Evolutionary conservation across 345 rosid species (phyloP), one percentile per base, ranked within the genome.

Genomic region (Boechera divaricarpa): DNA sequence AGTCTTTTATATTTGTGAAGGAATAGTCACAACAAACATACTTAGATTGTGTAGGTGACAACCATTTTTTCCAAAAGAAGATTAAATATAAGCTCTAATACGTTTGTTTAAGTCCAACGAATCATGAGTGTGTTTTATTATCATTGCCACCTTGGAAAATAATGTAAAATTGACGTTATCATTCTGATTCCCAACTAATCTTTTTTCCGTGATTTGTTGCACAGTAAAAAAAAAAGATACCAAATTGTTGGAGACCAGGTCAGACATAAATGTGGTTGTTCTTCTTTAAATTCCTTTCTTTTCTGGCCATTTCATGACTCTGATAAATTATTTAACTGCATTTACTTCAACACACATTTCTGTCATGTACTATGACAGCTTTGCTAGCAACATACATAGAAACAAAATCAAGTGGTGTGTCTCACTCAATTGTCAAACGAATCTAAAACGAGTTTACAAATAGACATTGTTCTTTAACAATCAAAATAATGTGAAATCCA

Each of bases 231-330:
- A 59, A 48, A 31, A 33, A 44, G 62, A 55, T 38, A 49, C 69
- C 69, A 76, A 39, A 39, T 51, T 60, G 48, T 74, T 76, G 79
- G 74, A 68, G 69, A 68, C 74, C 74, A 76, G 63, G 48, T 60
- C 68, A 60, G 74, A 35, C 47, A 68, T 60, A 41, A 68, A 69
- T 61, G 39, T 61, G 48, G 74, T 60, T 39, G 74, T 51, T 76
- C 55, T 33, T 49, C 69, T 60, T 12, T 68, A 3, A 18, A 48
- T 47, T 52, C 7, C 16, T 60, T 68, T 39, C 35, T 21, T 66
- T 75, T 75, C 6, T 61, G 7, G 38, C 4, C 13, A 63, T 24
- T 69, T 76, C 6, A 61, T 76, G 63, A 61, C 69, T 69, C 44
- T 31, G 32, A 60, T 41, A 29, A 31, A 66, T 38, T 21, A 21